These are phyloP conservation scores for Penicillium maclennaniae DNA, from an alignment of 495 filamentous ascomycete genomes.

Conservation along the genomic window DNA sequence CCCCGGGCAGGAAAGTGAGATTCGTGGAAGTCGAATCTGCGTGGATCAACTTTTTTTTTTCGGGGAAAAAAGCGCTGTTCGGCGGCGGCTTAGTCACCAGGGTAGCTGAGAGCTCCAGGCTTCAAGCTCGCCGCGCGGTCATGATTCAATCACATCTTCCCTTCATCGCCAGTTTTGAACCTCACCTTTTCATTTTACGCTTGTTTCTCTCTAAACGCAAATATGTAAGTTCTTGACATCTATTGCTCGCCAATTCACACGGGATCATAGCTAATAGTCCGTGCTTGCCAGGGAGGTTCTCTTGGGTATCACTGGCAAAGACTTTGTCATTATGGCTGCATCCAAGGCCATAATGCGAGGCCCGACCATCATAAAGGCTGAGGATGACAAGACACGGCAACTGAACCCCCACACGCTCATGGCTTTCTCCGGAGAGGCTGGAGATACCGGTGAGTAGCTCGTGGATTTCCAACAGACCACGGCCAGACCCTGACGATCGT, in stretches of 20 bases:
- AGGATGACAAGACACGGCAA: constrained; percentile 90
- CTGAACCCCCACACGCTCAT: constrained; percentile 92
- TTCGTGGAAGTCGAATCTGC: constrained; percentile 9
- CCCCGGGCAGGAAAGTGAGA: constrained; percentile 6
- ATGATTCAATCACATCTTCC: constrained; percentile 19
- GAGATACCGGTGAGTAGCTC: constrained; percentile 75
- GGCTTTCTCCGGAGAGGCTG: constrained; percentile 95
- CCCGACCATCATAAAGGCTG: constrained; percentile 90
- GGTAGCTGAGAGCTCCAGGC: constrained; percentile 39
- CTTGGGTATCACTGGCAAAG: constrained; percentile 95
- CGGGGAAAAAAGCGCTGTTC: constrained; percentile 29
- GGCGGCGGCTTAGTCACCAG: constrained; percentile 40
- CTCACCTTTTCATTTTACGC: constrained; percentile 9
- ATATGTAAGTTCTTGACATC: constrained; percentile 27
- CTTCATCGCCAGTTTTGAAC: constrained; percentile 13
- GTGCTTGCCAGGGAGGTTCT: constrained; percentile 78
- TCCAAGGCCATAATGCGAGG: constrained; percentile 98
- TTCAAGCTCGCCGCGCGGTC: constrained; percentile 44
- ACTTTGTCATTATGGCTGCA: constrained; percentile 96
- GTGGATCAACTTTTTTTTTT: constrained; percentile 44
- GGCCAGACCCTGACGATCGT: constrained; percentile 12
- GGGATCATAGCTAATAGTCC: constrained; percentile 15
- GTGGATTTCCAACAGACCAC: neutral
- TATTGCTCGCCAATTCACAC: neutral
- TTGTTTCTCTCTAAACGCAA: constrained; percentile 14